Evolutionary conservation across 2,329 filamentous ascomycete genomes (phyloP).

Genomic region (Fusarium pseudocircinatum): DNA sequence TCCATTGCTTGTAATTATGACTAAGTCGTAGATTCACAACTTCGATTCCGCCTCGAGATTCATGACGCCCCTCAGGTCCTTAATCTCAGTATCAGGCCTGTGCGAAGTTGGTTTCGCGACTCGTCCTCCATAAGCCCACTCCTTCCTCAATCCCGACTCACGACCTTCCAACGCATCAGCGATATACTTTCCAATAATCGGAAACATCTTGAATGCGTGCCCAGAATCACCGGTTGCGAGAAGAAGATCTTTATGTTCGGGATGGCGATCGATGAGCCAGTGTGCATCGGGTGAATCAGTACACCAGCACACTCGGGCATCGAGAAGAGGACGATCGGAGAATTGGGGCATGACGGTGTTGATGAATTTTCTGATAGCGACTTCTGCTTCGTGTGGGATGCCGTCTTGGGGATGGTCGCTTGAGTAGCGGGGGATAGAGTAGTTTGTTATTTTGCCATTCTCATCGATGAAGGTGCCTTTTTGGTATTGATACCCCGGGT

Average conservation of each 20-base stretch:
- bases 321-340: not conserved
- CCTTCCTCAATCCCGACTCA: not conserved
- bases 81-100: not conserved
- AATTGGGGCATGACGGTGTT: conserved; percentile 4
- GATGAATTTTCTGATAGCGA: not conserved
- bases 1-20: too few species aligned
- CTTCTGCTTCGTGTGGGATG: not conserved
- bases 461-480: not conserved
- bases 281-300: conserved; percentile 4
- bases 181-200: not conserved
- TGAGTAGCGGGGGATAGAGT: conserved; percentile 3
- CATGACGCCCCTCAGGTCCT: conserved; percentile 1
- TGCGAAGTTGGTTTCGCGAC: not conserved
- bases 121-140: not conserved
- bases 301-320: not conserved
- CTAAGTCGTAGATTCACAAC: too few species aligned
- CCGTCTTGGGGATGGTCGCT: not conserved
- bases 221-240: conserved; percentile 5
- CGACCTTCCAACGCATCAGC: not conserved
- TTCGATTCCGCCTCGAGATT: fast-evolving
- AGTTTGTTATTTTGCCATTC: not conserved
- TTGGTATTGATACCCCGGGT: not conserved
- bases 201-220: conserved; percentile 12
- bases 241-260: not conserved
- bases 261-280: conserved; percentile 5